Base-by-base conservation (phyloP, 1,284 basidiomycete species). In the Ceratobasidium sp. region DNA sequence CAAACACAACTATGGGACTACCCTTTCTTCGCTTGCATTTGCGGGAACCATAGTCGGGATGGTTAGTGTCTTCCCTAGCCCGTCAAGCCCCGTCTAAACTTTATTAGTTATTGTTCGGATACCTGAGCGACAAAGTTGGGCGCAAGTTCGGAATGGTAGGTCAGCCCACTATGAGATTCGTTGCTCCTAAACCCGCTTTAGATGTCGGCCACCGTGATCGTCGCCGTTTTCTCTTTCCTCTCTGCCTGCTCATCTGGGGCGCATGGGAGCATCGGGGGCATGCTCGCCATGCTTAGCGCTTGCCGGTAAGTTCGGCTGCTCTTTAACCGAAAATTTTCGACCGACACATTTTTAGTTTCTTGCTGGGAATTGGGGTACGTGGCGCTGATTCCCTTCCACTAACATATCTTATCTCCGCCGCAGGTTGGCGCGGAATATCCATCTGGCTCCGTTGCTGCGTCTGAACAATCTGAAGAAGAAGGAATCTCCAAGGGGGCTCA, bases 341-440 rank as follows among this genome's bases (percentile, higher is more conserved):
- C 41, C 61, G 56, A 37, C 59, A 34, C 34, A 65, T 24, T 46
- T 27, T 51, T 76, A 91, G 90, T 39, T 92, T 95, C 84, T 81
- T 95, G 9, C 85, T 94, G 69, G 94, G 93, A 59, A 90, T 94
- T 74, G 93, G 93, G 51, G 85, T 81, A 56, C 53, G 73, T 61
- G 22, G 37, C 29, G 58, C 13, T 16, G 22, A 13, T 61, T 22
- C 0, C 5, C 39, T 53, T 16, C 31, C 51, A 27, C 37, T 9
- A 19, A 37, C n/a, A 56, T 43, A 14, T 51, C 58, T 63, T 37
- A 58, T 37, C 31, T 6, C 16, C 34, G 16, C 14, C 37, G 19
- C n/a, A 75, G 74, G 51, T 95, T 9, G 95, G 95, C 31, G 94
- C 94, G 13, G 94, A 96, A 81, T 97, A 98, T 78, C 95, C 95